Conservation (phyloP, 768 basidiomycete species). For the Boletus huronensis region DNA sequence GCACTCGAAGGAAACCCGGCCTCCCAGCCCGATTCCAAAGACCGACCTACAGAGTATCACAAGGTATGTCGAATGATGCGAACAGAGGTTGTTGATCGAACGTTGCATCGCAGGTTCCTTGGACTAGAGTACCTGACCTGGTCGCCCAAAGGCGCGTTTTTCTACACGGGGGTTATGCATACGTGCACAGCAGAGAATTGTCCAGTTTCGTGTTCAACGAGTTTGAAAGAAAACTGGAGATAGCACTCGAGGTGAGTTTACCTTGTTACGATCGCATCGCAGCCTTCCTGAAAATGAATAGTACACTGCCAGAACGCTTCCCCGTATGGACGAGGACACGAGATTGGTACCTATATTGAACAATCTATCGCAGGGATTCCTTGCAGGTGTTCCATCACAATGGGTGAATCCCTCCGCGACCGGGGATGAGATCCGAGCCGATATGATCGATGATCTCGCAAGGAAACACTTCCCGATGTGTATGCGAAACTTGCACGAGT, state of each 20-base stretch:
- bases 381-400: constrained; percentile 84
- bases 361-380: constrained; percentile 91
- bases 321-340: constrained; percentile 91
- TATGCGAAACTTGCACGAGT: constrained; percentile 88
- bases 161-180: constrained; percentile 80
- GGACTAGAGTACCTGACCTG: constrained; percentile 93
- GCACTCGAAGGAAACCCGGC: constrained; percentile 26
- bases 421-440: constrained; percentile 77
- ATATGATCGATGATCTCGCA: constrained; percentile 89
- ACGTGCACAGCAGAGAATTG: constrained; percentile 72
- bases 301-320: constrained; percentile 82
- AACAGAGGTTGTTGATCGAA: neutral
- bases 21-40: neutral
- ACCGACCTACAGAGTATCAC: constrained; percentile 44
- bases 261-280: neutral
- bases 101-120: constrained; percentile 67
- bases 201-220: constrained; percentile 87
- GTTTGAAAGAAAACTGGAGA: constrained; percentile 69
- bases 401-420: constrained; percentile 58
- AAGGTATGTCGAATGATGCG: constrained; percentile 49
- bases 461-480: constrained; percentile 91
- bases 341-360: constrained; percentile 85
- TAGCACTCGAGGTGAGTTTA: constrained; percentile 68
- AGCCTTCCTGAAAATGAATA: constrained; percentile 32
- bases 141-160: constrained; percentile 80